Conservation (phyloP, 225 moss, liverwort and hornwort species). For the Asterella californica region DNA sequence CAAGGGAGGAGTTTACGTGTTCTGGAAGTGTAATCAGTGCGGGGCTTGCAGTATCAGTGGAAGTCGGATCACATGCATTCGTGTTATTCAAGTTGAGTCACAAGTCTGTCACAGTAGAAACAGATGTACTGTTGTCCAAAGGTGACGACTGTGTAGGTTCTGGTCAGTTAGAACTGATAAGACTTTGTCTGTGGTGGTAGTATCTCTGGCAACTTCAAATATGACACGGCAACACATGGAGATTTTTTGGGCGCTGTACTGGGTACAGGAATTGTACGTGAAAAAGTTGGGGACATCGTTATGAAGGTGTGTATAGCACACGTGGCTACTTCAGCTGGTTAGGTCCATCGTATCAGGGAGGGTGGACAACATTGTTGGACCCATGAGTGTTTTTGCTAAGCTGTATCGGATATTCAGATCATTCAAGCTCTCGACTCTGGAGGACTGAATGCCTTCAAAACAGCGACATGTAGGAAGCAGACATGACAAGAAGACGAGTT, state of each 20-base stretch:
- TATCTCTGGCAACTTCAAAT: slow-evolving; percentile 84
- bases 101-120: background rate
- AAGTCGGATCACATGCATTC: background rate
- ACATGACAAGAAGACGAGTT: too few species aligned
- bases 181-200: slow-evolving; percentile 32
- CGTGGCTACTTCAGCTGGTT: background rate
- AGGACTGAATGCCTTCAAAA: too few species aligned
- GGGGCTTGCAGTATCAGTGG: background rate
- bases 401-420: too few species aligned
- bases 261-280: slow-evolving; percentile 82
- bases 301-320: slow-evolving; percentile 49
- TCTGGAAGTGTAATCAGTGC: background rate
- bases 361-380: background rate
- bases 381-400: background rate
- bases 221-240: slow-evolving; percentile 74
- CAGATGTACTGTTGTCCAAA: too few species aligned
- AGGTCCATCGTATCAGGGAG: background rate
- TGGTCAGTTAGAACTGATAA: background rate
- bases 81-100: background rate
- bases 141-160: too few species aligned
- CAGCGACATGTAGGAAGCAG: too few species aligned
- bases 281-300: slow-evolving; percentile 94
- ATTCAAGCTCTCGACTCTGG: too few species aligned
- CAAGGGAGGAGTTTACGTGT: background rate
- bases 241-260: slow-evolving; percentile 90